Conservation (phyloP, 192 early-diverging fungal genomes). For the Mortierella antarctica region DNA sequence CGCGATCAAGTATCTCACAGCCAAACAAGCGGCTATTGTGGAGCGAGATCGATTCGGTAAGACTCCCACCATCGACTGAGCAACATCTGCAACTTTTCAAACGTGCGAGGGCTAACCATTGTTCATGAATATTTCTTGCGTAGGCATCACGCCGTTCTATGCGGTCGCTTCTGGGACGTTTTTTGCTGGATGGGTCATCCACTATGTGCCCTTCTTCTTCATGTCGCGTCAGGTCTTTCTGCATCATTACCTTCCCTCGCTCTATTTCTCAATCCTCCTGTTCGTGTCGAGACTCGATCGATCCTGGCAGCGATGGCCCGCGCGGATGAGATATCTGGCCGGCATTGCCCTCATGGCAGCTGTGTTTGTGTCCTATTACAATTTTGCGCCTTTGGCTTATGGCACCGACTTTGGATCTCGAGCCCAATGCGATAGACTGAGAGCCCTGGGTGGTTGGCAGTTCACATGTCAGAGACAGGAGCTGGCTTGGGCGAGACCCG, state of each 20-base stretch:
- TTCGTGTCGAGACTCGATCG: constrained; percentile 78
- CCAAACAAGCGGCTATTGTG: constrained; percentile 53
- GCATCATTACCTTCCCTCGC: constrained; percentile 93
- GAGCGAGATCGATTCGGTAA: constrained; percentile 52
- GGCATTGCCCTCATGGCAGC: constrained; percentile 62
- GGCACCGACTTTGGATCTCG: constrained; percentile 77
- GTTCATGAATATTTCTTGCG: not conserved
- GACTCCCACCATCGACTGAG: not conserved
- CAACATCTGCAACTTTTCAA: not conserved
- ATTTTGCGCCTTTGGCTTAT: constrained; percentile 86
- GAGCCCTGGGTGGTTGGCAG: constrained; percentile 86
- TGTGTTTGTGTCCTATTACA: constrained; percentile 70
- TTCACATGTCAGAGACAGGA: constrained; percentile 70
- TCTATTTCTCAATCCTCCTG: constrained; percentile 87
- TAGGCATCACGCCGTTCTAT: constrained; percentile 60
- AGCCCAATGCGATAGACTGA: constrained; percentile 74
- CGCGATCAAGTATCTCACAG: constrained; percentile 58
- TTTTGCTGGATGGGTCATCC: constrained; percentile 81
- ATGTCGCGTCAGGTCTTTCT: constrained; percentile 90
- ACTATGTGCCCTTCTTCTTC: constrained; percentile 93
- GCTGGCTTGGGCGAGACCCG: constrained; percentile 17
- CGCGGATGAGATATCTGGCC: constrained; percentile 59
- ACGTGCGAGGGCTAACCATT: not conserved
- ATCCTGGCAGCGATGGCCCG: constrained; percentile 58
- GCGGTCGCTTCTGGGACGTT: constrained; percentile 71